These are phyloP conservation scores for Ogataea allantospora DNA, from an alignment of 805 yeast species.

Conservation along the genomic window DNA sequence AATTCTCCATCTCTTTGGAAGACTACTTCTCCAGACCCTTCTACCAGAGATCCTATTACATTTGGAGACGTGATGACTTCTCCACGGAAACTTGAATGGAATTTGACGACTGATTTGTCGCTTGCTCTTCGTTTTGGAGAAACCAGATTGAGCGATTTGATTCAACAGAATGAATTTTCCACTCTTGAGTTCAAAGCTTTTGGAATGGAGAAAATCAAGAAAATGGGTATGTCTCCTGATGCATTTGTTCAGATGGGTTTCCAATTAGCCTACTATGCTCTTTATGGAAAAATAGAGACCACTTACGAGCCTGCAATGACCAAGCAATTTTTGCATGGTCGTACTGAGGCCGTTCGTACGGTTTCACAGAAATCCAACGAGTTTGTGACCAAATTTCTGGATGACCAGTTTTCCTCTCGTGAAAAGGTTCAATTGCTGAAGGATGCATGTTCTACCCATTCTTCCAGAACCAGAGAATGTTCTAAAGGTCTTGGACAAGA, in stretches of 20 bases:
- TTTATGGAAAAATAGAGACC: conserved; percentile 89
- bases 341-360: conserved; percentile 89
- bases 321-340: conserved; percentile 78
- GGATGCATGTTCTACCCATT: conserved; percentile 70
- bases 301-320: conserved; percentile 98
- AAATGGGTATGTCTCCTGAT: conserved; percentile 87
- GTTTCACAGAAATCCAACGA: conserved; percentile 77
- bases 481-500: conserved; percentile 87
- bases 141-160: conserved; percentile 81
- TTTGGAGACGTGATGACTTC: conserved; percentile 55
- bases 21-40: conserved; percentile 47
- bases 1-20: conserved; percentile 74
- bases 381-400: conserved; percentile 84
- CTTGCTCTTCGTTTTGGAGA: conserved; percentile 86
- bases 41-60: conserved; percentile 40
- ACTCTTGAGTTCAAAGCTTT: conserved; percentile 69
- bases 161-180: conserved; percentile 84
- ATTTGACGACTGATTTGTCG: conserved; percentile 71
- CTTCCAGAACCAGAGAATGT: conserved; percentile 63
- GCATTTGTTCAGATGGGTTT: conserved; percentile 93
- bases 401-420: conserved; percentile 51
- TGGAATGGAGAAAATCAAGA: conserved; percentile 77
- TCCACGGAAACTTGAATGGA: conserved; percentile 90
- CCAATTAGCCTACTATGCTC: conserved; percentile 88
- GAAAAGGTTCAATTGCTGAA: conserved; percentile 60